Evolutionary conservation across 768 basidiomycete genomes (phyloP), one percentile per base, ranked within the genome.

Genomic region (Phlebiopsis gigantea): DNA sequence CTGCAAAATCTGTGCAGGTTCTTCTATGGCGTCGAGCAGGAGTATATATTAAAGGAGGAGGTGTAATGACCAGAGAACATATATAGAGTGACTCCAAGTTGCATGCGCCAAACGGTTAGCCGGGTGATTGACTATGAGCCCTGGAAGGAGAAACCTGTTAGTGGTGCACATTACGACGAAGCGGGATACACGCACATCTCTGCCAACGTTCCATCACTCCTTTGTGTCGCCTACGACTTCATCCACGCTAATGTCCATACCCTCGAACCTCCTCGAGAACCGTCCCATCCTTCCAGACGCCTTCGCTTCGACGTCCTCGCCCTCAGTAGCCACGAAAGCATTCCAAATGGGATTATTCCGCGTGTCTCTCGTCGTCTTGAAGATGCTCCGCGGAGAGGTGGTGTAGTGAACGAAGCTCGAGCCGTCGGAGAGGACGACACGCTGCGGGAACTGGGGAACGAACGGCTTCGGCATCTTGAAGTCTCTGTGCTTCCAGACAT

Each of bases 301-400:
- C 59, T 75, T 82, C 65, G 90, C 89, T 58, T 88, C 88, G 61
- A 84, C 84, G 49, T 74, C 68, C 55, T 70, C 72, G 29, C 69
- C 65, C 55, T 69, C 67, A 34, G 73, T 70, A 42, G 62, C 68
- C 46, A 85, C 68, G 2, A 81, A 80, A 2, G 87, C 82, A 65
- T 90, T 89, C 88, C 89, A 97, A 5, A 92, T 71, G 1, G 93
- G 90, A 64, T 93, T 86, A 68, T 93, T 97, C 15, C 89, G 90
- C 49, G 90, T 85, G 65, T 96, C 93, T 42, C 93, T 84, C 19
- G 93, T 90, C 46, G 95, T 77, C 34, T 85, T 81, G 46, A 92
- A 80, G 34, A 81, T 69, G 3, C 87, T 85, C 5, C 84, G 85
- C 0, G 94, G 93, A 0, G 93, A 92, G 1, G 93, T 95, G 12